A percentile compares a stretch with the other conserved stretches of the same genome.
Conservation (phyloP, 1,139 yeast species). For the Debaryomycetaceae sp. region DNA sequence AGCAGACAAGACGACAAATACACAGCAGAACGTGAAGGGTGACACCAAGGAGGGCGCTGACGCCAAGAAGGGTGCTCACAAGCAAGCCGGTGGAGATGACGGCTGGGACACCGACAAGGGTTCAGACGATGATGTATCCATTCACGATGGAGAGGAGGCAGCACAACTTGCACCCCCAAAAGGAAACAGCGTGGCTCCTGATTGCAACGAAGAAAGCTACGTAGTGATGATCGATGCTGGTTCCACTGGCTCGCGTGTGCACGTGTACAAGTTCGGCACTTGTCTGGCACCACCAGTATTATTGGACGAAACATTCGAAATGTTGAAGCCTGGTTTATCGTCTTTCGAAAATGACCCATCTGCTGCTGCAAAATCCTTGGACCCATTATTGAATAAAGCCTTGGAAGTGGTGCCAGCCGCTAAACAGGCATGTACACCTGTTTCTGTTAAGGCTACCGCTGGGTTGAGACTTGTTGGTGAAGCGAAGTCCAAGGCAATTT, state of each 20-base stretch:
- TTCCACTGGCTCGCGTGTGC: constrained; percentile 94
- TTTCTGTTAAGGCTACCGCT: constrained; percentile 97
- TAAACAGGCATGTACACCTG: constrained; percentile 77
- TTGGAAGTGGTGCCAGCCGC: constrained; percentile 69
- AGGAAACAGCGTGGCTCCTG: constrained; percentile 3
- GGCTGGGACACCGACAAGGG: constrained; percentile 5
- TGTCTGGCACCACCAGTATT: constrained; percentile 80
- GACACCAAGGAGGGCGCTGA: constrained; percentile 4
- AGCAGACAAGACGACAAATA: constrained; percentile 20
- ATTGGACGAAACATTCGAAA: constrained; percentile 74
- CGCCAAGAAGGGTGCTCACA: neutral
- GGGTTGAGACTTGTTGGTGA: constrained; percentile 87
- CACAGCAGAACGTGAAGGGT: constrained; percentile 1
- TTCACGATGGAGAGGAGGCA: neutral
- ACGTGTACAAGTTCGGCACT: constrained; percentile 85
- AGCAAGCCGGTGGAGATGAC: neutral
- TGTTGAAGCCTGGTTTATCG: constrained; percentile 91
- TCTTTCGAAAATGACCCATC: constrained; percentile 74
- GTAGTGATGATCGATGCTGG: constrained; percentile 98
- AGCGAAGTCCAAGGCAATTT: constrained; percentile 63
- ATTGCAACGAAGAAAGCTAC: constrained; percentile 32
- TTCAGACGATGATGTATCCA: constrained; percentile 1
- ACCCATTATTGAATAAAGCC: constrained; percentile 74
- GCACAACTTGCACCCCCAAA: constrained; percentile 1
- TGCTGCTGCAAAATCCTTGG: constrained; percentile 87